Evolutionary conservation across 768 basidiomycete genomes (phyloP).

Genomic region (Ramaria rubella): DNA sequence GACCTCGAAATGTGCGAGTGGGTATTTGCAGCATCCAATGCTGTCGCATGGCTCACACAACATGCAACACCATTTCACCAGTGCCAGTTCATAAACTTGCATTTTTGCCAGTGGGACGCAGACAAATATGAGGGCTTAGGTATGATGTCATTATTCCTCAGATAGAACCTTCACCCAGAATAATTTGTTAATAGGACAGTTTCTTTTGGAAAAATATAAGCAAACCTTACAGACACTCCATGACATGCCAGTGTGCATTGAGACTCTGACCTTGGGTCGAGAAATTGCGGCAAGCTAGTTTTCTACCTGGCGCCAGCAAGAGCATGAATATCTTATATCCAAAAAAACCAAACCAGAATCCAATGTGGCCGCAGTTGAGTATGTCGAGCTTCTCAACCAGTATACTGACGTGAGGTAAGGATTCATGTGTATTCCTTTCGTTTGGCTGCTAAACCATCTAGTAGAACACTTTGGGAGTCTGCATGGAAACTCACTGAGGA

Average conservation of each 20-base stretch:
- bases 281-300: neutral
- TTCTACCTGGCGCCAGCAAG: neutral
- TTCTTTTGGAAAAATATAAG: neutral
- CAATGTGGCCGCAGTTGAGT: neutral
- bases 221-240: neutral
- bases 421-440: neutral
- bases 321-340: neutral
- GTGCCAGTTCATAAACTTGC: slow-evolving; percentile 25
- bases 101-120: slow-evolving; percentile 27
- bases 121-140: slow-evolving; percentile 30
- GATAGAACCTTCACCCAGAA: neutral
- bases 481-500: neutral
- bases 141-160: no score
- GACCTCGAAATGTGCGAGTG: slow-evolving; percentile 30
- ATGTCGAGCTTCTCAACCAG: neutral
- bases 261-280: neutral
- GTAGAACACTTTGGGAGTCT: neutral
- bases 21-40: slow-evolving; percentile 28
- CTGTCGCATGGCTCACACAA: slow-evolving; percentile 15
- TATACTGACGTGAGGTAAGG: neutral
- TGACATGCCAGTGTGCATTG: neutral
- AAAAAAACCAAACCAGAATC: neutral
- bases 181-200: neutral
- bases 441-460: neutral
- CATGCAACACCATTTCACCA: slow-evolving; percentile 25